Base-by-base conservation (phyloP, 139 green algal species). In the Medakamo hakoo region DNA sequence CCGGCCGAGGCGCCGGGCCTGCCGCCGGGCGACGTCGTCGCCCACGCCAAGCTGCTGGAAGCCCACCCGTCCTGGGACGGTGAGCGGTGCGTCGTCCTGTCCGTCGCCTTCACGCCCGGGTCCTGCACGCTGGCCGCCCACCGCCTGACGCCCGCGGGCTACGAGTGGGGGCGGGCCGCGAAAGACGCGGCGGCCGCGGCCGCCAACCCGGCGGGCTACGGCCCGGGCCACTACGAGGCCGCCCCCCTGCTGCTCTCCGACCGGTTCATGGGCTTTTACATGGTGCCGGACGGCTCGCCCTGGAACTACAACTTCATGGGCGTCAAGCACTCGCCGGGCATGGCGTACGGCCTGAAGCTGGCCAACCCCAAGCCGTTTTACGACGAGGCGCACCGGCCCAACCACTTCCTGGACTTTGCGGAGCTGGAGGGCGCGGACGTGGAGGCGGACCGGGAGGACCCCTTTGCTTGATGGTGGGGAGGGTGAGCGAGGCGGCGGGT, bases 231-330 rank as follows among this genome's bases (percentile, higher is more conserved):
- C 78, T 98, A 95, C 69, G 93, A 99, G 83, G 94, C 94, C 78
- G 88, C 93, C 58, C 93, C 98, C 87, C 89, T 98, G 86, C 84
- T 99, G 67, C 82, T 99, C 58, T 86, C 70, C 25, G 93, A 99
- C 79, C 84, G 91, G 66, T 99, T 99, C 81, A 91, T 97, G 80
- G 92, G 91, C 73, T 98, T 95, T 67, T 97, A 90, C 81, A 96
- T 97, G 91, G 79, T 90, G 52, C 88, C 87, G 18, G 85, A 96
- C 71, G 76, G 80, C n/a, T 81, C 86, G 57, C 76, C 64, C 63
- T 99, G 93, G 93, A 99, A 99, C 74, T 99, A 95, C 79, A 97
- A 97, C 75, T 99, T 99, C 79, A 89, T 89, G 82, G 84, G 82
- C 30, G 83, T 88, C 22, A 86, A 86, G 68, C 80, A 84, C 72